Evolutionary conservation across 2,329 filamentous ascomycete genomes (phyloP), one percentile per base, ranked within the genome.

Genomic region (Whalleya microplaca): DNA sequence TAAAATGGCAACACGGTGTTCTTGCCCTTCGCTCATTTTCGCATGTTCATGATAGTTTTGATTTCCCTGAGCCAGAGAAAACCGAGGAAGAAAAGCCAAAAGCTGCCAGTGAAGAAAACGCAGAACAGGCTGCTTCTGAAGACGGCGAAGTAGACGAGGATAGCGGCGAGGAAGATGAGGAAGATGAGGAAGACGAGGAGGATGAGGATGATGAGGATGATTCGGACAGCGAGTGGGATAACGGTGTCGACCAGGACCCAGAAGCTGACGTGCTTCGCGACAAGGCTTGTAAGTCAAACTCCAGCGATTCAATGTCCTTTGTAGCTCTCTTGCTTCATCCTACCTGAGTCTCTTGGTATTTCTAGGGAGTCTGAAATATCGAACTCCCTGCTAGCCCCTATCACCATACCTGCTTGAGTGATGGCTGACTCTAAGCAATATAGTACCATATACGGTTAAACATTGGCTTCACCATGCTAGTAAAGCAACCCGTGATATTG

Each of bases 401-500:
- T 21, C 6, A 14, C 14, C 10, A 16, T 16, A 42, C 18, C 48
- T 21, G 19, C 19, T 20, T 6, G 32, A 40, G 8, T n/a, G 2
- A 4, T 47, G 41, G 19, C 57, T 62, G 27, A 62, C 46, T 43
- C 21, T 9, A 9, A 51, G 2, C 7, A 14, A 23, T 10, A 18
- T 18, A 62, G 60, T 72, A 18, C 62, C 68, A 7, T 78, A 78
- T 19, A 69, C 74, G 3, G 69, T 77, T 3, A 76, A 75, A 46
- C 61, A 78, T 37, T 78, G 76, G 76, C 64, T 78, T 2, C 65
- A 71, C 5, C 76, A 78, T 48, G 76, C 73, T 1, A 73, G 73
- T 42, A 75, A 75, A 47, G 75, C 76, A 18, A 78, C 76, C 0
- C 56, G 66, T 3, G 75, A 77, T 47, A 74, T 78, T n/a, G 74